Evolutionary conservation across 75 land plant genomes (phyloP), one percentile per base, ranked within the genome.

Genomic region (Pseudotsuga menziesii): DNA sequence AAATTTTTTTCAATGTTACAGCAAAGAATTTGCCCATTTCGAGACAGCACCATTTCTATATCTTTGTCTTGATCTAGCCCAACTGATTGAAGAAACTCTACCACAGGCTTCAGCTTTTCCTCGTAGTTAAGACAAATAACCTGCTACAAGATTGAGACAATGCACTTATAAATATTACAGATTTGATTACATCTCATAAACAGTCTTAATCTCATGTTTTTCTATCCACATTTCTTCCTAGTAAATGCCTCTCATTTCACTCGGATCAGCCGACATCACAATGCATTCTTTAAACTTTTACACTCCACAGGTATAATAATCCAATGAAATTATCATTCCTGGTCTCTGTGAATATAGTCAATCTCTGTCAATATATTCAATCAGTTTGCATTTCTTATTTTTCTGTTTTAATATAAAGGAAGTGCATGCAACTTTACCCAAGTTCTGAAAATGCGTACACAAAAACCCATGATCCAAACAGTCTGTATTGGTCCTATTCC

Each of bases 1-100:
- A 83, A 70, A 62, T 83, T 83, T 57, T 80, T 83, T 61, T 83
- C 85, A 48, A 76, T 79, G 61, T 82, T 83, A 67, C 82, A 80
- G 57, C 85, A 83, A 16, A 83, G 58, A 27, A 83, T 54, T 56
- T 82, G 84, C 5, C 77, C 84, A 67, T 82, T 82, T 22, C 84
- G 84, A 58, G 78, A 58, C 3, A 82, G 80, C 41, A 82, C 77
- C 80, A 76, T 73, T 58, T 82, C 84, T 11, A 82, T 78, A 44
- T 82, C 84, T 19, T 67, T 79, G 36, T 78, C 79, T 62, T 78
- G 64, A 58, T 63, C 69, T 29, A 82, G 61, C 15, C 84, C 84
- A 61, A 82, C 74, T 57, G 75, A 71, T 36, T 76, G 84, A 12
- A 82, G 74, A 63, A 71, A 82, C 77, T 82, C 84, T 54, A 82